These are phyloP conservation scores for Tylopilus subfusipes DNA, from an alignment of 768 basidiomycete genomes.

Conservation along the genomic window DNA sequence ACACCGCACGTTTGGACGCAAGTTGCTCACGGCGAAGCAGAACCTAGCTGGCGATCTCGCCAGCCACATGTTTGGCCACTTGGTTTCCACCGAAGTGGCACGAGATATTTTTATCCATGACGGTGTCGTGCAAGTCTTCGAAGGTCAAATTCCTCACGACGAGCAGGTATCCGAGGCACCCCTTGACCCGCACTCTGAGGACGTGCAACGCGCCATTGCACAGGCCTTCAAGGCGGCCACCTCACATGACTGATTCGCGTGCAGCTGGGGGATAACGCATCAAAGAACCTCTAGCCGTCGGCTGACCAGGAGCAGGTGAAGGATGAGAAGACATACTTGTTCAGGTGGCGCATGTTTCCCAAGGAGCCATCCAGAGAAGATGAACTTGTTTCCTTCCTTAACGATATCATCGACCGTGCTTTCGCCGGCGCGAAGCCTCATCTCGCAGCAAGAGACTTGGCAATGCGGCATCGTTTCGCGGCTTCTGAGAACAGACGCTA, in stretches of 20 bases:
- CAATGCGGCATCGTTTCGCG: neutral
- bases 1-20: neutral
- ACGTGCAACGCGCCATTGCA: neutral
- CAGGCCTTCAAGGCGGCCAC: neutral
- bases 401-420: conserved; percentile 5
- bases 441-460: neutral
- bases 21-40: neutral
- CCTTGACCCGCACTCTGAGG: neutral
- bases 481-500: neutral
- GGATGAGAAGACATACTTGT: neutral
- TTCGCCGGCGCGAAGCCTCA: neutral
- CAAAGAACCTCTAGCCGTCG: neutral
- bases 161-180: neutral
- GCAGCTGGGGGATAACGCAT: neutral
- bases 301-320: neutral
- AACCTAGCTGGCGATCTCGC: conserved; percentile 4
- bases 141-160: neutral
- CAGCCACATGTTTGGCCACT: conserved; percentile 6
- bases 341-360: conserved; percentile 2
- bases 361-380: neutral
- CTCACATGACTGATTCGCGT: neutral
- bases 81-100: neutral
- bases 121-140: neutral
- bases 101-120: neutral
- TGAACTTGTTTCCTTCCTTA: conserved; percentile 4